These are phyloP conservation scores for Penicillium griseofulvum DNA, from an alignment of 2,329 filamentous ascomycete genomes.

Conservation along the genomic window DNA sequence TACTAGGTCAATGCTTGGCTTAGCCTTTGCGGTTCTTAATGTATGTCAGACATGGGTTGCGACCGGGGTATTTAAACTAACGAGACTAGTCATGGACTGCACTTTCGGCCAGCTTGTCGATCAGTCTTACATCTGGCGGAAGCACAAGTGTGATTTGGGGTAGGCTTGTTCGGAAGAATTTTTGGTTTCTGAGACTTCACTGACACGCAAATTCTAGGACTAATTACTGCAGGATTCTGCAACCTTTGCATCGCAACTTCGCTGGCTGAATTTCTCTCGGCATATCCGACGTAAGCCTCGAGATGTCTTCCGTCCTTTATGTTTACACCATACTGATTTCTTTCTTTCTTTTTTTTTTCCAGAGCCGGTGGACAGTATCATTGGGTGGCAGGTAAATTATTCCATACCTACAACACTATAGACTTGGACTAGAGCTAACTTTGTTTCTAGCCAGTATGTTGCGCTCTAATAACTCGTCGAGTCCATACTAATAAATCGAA, in stretches of 20 bases:
- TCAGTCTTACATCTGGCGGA: constrained; percentile 69
- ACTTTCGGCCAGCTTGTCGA: constrained; percentile 55
- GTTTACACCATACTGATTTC: neutral
- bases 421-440: constrained; percentile 6
- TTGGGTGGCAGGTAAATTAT: constrained; percentile 59
- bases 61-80: constrained; percentile 4
- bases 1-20: constrained; percentile 54
- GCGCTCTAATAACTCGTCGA: neutral
- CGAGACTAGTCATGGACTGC: constrained; percentile 55
- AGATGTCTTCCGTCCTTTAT: too few species aligned
- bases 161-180: constrained; percentile 22
- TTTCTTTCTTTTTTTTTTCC: neutral
- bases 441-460: constrained; percentile 29
- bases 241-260: constrained; percentile 68
- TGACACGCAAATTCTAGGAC: constrained; percentile 22
- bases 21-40: constrained; percentile 62
- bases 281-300: constrained; percentile 52
- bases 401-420: neutral
- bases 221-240: constrained; percentile 63
- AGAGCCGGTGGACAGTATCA: constrained; percentile 63
- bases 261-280: constrained; percentile 67
- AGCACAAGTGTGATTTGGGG: constrained; percentile 73
- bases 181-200: neutral
- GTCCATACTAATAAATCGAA: neutral
- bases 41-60: constrained; percentile 15